These are phyloP conservation scores for Aureobasidium sp. DNA, from an alignment of 2,329 filamentous ascomycete genomes.

Conservation along the genomic window DNA sequence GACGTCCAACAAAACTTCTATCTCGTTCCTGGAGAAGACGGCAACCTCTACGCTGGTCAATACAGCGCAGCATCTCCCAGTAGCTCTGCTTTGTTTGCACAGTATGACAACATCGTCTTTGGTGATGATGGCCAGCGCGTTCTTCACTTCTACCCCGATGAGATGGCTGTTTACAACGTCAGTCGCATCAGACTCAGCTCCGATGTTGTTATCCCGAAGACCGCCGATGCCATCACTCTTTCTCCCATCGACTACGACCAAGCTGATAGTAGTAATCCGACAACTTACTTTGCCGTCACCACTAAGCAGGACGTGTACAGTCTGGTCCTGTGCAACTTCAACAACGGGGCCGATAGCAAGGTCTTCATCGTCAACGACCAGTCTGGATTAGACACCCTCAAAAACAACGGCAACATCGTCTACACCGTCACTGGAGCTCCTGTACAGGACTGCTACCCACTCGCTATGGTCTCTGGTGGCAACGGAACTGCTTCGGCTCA, in stretches of 20 bases:
- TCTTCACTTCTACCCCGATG: not conserved
- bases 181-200: slow-evolving; percentile 4
- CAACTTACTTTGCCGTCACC: not conserved
- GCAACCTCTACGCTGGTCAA: not conserved
- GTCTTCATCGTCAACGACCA: slow-evolving; percentile 5
- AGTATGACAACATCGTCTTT: not conserved
- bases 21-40: not conserved
- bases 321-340: slow-evolving; percentile 1
- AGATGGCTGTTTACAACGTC: slow-evolving; percentile 2
- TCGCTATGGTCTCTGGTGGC: not conserved
- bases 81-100: not conserved
- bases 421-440: not conserved
- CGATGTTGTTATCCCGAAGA: not conserved
- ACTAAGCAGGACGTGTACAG: not conserved
- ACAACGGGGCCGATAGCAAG: slow-evolving; percentile 2
- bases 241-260: slow-evolving; percentile 4
- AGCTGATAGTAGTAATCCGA: too few species aligned
- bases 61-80: not conserved
- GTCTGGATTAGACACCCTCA: not conserved
- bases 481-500: not conserved
- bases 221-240: not conserved
- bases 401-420: not conserved
- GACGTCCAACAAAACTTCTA: not conserved
- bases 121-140: not conserved
- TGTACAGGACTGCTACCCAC: not conserved